A percentile compares a stretch with the other conserved stretches of the same genome.
These are phyloP conservation scores for Boletus speciosus DNA, from an alignment of 768 basidiomycete genomes.

Conservation along the genomic window DNA sequence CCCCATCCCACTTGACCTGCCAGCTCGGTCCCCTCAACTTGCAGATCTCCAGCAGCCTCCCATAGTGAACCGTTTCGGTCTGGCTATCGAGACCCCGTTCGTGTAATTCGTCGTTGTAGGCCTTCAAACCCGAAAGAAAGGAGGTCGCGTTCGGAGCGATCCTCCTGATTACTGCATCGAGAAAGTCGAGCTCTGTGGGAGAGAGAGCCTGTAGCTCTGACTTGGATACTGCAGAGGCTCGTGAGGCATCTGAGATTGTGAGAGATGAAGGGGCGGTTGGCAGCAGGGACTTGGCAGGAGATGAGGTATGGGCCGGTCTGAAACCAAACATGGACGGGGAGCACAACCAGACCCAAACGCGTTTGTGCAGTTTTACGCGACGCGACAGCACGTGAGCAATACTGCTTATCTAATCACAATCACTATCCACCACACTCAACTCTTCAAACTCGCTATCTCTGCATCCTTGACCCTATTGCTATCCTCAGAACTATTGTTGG, in stretches of 20 bases:
- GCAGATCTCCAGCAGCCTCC: slow-evolving; percentile 77
- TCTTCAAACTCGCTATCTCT: neutral
- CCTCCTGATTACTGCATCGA: slow-evolving; percentile 71
- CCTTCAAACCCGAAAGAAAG: slow-evolving; percentile 79
- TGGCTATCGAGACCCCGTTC: slow-evolving; percentile 74
- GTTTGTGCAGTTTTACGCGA: slow-evolving; percentile 23
- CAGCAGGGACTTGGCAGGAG: slow-evolving; percentile 36
- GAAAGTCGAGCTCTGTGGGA: slow-evolving; percentile 58
- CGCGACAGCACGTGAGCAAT: slow-evolving; percentile 24
- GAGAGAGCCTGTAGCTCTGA: slow-evolving; percentile 53
- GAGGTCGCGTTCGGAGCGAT: slow-evolving; percentile 68
- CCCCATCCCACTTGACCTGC: slow-evolving; percentile 75
- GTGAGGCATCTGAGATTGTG: slow-evolving; percentile 35
- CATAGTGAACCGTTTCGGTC: slow-evolving; percentile 76
- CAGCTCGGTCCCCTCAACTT: slow-evolving; percentile 77
- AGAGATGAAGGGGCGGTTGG: slow-evolving; percentile 14
- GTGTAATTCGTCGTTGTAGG: slow-evolving; percentile 75
- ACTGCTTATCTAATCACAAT: slow-evolving; percentile 23
- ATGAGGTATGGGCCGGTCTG: slow-evolving; percentile 46
- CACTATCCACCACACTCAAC: too few relatives aligned
- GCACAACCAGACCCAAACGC: slow-evolving; percentile 10
- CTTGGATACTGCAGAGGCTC: slow-evolving; percentile 37
- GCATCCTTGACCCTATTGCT: slow-evolving; percentile 8
- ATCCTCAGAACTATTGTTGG: slow-evolving; percentile 5
- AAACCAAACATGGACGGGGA: slow-evolving; percentile 41